phyloP scores from a whole-genome alignment of 2,329 filamentous ascomycete genomes.

The Blastomyces gilchristii region DNA sequence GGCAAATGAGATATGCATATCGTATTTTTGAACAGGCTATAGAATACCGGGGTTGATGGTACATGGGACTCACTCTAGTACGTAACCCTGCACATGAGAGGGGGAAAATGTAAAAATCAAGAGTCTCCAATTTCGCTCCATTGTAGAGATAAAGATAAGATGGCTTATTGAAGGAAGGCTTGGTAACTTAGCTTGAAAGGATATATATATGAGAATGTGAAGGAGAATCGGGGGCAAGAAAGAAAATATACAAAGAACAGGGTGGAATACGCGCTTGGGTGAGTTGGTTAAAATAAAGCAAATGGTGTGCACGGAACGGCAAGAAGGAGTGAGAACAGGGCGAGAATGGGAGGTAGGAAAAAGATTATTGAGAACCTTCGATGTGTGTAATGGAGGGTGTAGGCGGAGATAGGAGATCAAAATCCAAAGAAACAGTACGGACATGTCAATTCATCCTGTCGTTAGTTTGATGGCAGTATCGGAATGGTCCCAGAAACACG shows the following conservation, averaged over 20 bases:
- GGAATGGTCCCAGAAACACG: neutral
- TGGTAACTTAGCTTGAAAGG: neutral
- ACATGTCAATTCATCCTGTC: neutral
- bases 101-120: neutral
- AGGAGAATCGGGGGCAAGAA: neutral
- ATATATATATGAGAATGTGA: neutral
- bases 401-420: neutral
- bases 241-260: neutral
- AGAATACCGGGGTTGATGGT: too few relatives aligned
- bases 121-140: neutral
- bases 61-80: neutral
- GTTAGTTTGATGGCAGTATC: neutral
- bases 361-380: neutral
- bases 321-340: neutral
- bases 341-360: neutral
- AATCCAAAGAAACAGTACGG: neutral
- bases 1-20: too few relatives aligned
- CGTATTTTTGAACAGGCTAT: too few relatives aligned
- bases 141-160: neutral
- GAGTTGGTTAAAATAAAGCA: neutral
- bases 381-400: neutral
- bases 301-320: neutral
- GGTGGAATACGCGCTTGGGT: neutral
- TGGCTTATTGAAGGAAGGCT: neutral
- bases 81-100: neutral